phyloP scores from a whole-genome alignment of 306 rosid genomes.

The Luffa aegyptiaca region DNA sequence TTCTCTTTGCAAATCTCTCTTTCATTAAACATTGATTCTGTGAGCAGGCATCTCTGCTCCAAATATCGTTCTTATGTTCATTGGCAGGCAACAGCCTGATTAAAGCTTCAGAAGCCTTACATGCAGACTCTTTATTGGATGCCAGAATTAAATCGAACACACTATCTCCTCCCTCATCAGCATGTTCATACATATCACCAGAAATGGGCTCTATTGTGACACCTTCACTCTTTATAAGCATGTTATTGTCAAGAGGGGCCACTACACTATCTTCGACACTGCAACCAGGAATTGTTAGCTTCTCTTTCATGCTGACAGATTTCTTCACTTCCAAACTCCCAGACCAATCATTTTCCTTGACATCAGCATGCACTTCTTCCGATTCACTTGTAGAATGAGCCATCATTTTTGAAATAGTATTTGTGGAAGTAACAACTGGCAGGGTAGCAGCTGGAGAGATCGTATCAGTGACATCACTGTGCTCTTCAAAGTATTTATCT shows the following conservation, averaged over 20 bases:
- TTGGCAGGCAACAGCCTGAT: constrained; percentile 37
- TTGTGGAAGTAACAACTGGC: constrained; percentile 31
- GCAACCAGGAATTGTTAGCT: background rate
- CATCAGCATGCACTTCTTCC: constrained; percentile 23
- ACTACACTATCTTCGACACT: background rate
- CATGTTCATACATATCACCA: background rate
- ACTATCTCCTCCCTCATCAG: constrained; percentile 18
- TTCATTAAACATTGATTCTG: constrained; percentile 18
- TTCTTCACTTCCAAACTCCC: constrained; percentile 36
- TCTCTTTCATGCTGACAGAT: constrained; percentile 1
- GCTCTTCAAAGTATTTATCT: constrained; percentile 29
- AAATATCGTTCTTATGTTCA: constrained; percentile 17
- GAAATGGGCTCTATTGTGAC: background rate
- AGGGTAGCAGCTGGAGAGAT: constrained; percentile 34
- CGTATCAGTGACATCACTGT: constrained; percentile 25
- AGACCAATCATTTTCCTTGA: constrained; percentile 61
- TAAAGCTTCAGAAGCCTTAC: constrained; percentile 38
- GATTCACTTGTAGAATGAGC: constrained; percentile 26
- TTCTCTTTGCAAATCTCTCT: constrained; percentile 54
- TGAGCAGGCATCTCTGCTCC: constrained; percentile 18
- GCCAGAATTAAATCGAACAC: constrained; percentile 29
- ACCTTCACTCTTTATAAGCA: background rate
- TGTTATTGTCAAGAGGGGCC: background rate
- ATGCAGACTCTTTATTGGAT: constrained; percentile 54
- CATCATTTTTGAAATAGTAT: constrained; percentile 23